These are phyloP conservation scores for Xanthoparmelia taractica DNA, from an alignment of 495 filamentous ascomycete species.

Conservation along the genomic window DNA sequence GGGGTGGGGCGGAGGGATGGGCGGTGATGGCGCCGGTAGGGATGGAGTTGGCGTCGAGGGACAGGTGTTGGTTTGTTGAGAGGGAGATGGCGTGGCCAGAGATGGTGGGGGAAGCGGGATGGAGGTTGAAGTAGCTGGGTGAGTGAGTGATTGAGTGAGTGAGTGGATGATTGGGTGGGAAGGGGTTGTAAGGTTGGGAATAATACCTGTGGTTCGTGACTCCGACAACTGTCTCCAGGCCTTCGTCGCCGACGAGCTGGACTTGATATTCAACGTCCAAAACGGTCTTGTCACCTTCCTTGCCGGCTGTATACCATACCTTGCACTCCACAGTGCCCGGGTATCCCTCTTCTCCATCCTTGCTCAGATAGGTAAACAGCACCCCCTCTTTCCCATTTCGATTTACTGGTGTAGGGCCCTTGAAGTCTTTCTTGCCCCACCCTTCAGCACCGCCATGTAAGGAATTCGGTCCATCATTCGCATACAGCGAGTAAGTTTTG, in stretches of 20 bases:
- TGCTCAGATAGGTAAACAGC: conserved; percentile 63
- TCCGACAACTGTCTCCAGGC: conserved; percentile 79
- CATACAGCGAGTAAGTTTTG: conserved; percentile 54
- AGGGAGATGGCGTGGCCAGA: conserved; percentile 69
- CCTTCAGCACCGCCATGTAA: conserved; percentile 75
- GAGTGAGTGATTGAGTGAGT: background rate
- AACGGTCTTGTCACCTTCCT: conserved; percentile 59
- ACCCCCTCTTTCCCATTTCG: conserved; percentile 66
- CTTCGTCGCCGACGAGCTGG: conserved; percentile 64
- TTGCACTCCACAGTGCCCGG: conserved; percentile 73
- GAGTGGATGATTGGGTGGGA: too few relatives aligned
- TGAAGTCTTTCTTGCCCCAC: conserved; percentile 79
- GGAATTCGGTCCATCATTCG: conserved; percentile 71
- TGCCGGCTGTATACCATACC: conserved; percentile 69
- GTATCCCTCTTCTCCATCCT: conserved; percentile 76
- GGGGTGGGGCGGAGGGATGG: conserved; percentile 52
- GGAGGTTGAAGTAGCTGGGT: conserved; percentile 83
- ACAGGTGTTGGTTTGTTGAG: conserved; percentile 62
- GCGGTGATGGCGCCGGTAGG: conserved; percentile 43
- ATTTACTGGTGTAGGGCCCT: conserved; percentile 60
- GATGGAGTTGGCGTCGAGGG: conserved; percentile 61
- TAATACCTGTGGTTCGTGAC: conserved; percentile 90
- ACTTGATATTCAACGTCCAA: conserved; percentile 85
- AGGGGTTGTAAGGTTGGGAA: background rate
- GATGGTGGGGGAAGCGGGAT: conserved; percentile 53